Conservation (phyloP, 2,329 filamentous ascomycete genomes). For the Dothistroma pini region DNA sequence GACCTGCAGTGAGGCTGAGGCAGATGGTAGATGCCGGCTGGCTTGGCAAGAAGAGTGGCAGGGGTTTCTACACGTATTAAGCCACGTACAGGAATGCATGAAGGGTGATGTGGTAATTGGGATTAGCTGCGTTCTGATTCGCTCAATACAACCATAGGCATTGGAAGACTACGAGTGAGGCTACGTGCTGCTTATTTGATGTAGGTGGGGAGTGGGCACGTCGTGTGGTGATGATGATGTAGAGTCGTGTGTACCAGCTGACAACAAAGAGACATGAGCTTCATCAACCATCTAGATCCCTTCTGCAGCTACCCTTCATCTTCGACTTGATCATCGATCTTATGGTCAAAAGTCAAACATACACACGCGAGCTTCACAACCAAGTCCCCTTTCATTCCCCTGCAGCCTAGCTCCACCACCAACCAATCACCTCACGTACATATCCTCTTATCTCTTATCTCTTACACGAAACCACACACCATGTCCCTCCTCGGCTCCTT, state of each 20-base stretch:
- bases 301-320: no score
- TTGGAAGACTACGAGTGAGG: not conserved
- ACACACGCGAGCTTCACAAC: no score
- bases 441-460: not conserved
- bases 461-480: not conserved
- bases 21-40: slow-evolving; percentile 99
- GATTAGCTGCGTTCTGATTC: slow-evolving; percentile 5
- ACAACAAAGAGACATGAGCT: not conserved
- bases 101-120: slow-evolving; percentile 4
- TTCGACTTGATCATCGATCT: no score
- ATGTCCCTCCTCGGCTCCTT: not conserved
- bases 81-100: not conserved
- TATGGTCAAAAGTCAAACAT: no score
- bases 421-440: not conserved
- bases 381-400: not conserved
- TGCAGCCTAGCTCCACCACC: not conserved
- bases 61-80: slow-evolving; percentile 89
- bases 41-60: slow-evolving; percentile 95
- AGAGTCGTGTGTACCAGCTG: not conserved
- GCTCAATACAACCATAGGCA: not conserved
- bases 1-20: slow-evolving; percentile 77
- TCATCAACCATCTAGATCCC: no score
- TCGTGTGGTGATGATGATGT: not conserved
- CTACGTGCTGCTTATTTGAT: not conserved
- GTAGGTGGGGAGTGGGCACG: not conserved